These are phyloP conservation scores for Globisporangium iwayamae DNA, from an alignment of 352 stramenopile genomes.

Conservation along the genomic window DNA sequence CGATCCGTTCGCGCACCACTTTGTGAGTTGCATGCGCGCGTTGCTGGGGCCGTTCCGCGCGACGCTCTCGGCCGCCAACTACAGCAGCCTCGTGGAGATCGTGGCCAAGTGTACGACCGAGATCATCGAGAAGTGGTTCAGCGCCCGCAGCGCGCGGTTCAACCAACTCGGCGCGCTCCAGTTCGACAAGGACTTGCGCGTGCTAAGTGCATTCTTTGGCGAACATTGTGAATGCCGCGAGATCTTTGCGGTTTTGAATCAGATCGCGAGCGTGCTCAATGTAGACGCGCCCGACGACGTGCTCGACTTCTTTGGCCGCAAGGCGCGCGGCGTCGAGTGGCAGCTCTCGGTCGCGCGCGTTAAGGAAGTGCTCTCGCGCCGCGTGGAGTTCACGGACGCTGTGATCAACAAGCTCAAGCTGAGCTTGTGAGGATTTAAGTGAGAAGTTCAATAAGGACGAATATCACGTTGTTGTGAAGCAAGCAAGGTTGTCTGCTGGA, in stretches of 20 bases:
- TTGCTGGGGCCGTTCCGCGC: constrained; percentile 48
- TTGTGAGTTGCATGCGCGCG: constrained; percentile 57
- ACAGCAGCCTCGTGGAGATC: constrained; percentile 43
- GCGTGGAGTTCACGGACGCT: constrained; percentile 72
- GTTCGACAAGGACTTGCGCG: constrained; percentile 84
- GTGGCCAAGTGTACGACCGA: constrained; percentile 38
- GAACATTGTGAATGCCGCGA: constrained; percentile 49
- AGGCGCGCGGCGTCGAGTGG: constrained; percentile 65
- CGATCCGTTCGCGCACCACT: constrained; percentile 78
- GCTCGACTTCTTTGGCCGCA: constrained; percentile 67
- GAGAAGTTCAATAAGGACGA: neutral
- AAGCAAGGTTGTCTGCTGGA: constrained; percentile 1
- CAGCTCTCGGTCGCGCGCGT: constrained; percentile 58
- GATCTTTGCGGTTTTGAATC: constrained; percentile 54
- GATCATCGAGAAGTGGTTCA: constrained; percentile 67
- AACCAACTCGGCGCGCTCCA: constrained; percentile 83
- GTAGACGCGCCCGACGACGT: constrained; percentile 74
- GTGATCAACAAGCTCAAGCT: constrained; percentile 65
- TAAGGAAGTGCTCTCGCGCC: constrained; percentile 71
- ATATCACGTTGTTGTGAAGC: neutral
- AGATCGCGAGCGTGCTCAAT: constrained; percentile 69
- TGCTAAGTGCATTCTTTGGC: constrained; percentile 64
- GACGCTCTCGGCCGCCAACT: constrained; percentile 61
- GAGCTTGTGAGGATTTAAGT: constrained; percentile 11
- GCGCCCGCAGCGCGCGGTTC: constrained; percentile 47